Conservation (phyloP, 257 asterid genomes). For the Ballota nigra region DNA sequence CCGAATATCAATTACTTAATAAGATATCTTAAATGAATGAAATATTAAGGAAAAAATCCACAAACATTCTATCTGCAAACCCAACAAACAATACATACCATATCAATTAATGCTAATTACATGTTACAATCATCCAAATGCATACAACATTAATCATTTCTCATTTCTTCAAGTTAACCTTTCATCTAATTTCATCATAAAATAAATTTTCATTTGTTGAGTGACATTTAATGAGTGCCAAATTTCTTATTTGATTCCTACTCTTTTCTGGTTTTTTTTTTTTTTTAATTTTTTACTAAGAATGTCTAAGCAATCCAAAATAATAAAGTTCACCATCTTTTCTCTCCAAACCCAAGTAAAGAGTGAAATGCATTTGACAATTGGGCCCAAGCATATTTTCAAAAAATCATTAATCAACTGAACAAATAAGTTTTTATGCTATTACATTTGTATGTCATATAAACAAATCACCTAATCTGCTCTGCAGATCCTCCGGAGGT, state of each 20-base stretch:
- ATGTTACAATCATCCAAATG: not conserved
- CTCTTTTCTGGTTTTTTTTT: not conserved
- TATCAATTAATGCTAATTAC: not conserved
- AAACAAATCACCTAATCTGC: slow-evolving; percentile 48
- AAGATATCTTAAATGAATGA: not conserved
- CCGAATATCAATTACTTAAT: not conserved
- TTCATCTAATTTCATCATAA: not conserved
- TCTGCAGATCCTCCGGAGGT: slow-evolving; percentile 87
- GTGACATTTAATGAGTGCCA: not conserved
- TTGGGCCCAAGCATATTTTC: not conserved
- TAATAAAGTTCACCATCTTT: not conserved
- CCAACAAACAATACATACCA: not conserved
- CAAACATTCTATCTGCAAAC: too few relatives aligned
- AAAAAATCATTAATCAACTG: not conserved
- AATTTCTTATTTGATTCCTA: not conserved
- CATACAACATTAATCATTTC: not conserved
- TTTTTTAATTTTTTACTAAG: not conserved
- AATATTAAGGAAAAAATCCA: not conserved
- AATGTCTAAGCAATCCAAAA: not conserved
- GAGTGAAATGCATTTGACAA: not conserved
- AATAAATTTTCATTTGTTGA: not conserved
- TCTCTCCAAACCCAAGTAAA: not conserved
- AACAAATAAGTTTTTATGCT: not conserved
- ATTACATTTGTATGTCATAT: not conserved
- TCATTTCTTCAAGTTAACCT: not conserved